Conservation (phyloP, 148 eudicot genomes). For the Euryodendron excelsum region DNA sequence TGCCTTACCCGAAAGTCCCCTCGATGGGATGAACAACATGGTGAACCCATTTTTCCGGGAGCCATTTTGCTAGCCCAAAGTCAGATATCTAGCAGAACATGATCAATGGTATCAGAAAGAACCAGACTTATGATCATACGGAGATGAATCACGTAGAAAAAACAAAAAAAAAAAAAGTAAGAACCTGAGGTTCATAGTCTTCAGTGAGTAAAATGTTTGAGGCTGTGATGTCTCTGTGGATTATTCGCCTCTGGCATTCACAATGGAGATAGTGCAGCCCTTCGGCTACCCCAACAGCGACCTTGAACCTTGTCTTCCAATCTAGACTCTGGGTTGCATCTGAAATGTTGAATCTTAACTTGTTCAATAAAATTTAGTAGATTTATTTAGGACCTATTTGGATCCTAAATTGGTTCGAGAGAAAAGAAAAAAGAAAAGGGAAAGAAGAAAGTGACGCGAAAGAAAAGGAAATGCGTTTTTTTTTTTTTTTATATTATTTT, state of each 20-base stretch:
- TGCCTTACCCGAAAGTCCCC: conserved; percentile 88
- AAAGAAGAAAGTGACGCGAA: too few species aligned
- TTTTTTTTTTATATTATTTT: too few species aligned
- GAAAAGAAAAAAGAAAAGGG: too few species aligned
- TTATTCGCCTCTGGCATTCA: conserved; percentile 78
- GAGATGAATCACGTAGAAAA: background rate
- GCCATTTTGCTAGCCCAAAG: conserved; percentile 95
- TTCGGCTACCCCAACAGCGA: conserved; percentile 79
- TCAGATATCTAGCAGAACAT: conserved; percentile 78
- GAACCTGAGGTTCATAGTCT: conserved; percentile 77
- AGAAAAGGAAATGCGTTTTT: too few species aligned
- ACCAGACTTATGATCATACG: background rate
- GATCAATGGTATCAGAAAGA: background rate
- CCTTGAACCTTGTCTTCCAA: conserved; percentile 67
- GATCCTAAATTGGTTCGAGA: too few species aligned
- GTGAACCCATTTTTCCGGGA: conserved; percentile 82
- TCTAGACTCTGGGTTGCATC: conserved; percentile 45
- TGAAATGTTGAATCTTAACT: conserved; percentile 29
- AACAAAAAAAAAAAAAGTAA: background rate
- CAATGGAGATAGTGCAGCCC: conserved; percentile 83
- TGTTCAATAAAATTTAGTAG: too few species aligned
- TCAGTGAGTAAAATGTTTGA: conserved; percentile 76
- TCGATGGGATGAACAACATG: conserved; percentile 89
- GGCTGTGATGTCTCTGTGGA: conserved; percentile 93
- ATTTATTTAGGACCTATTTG: too few species aligned